Evolutionary conservation across 352 stramenopile genomes (phyloP).

Genomic region (Thraustochytrium striatum): DNA sequence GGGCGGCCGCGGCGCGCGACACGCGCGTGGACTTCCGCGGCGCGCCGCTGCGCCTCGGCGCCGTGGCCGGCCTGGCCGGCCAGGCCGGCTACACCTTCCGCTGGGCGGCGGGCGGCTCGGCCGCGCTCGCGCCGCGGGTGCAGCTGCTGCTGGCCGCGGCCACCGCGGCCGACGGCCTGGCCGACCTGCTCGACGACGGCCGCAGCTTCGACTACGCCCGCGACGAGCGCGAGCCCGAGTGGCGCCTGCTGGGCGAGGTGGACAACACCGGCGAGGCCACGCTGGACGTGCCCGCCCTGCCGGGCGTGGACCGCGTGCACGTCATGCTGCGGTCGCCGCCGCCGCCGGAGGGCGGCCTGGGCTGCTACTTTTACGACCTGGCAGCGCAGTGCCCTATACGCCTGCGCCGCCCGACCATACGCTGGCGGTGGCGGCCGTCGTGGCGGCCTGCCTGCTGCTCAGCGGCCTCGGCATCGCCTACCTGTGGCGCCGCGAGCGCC

Average conservation of each 20-base stretch:
- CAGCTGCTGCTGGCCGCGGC: not conserved
- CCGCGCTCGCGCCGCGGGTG: not conserved
- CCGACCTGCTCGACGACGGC: not conserved
- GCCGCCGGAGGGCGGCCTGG: not conserved
- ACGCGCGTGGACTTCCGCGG: too few relatives aligned
- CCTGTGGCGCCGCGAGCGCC: too few relatives aligned
- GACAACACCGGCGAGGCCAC: not conserved
- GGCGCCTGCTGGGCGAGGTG: not conserved
- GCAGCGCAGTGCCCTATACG: too few relatives aligned
- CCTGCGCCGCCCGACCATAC: too few relatives aligned
- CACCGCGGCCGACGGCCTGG: not conserved
- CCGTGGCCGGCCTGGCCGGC: not conserved
- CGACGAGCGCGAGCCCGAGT: not conserved
- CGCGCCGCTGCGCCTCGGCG: too few relatives aligned
- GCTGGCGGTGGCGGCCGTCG: too few relatives aligned
- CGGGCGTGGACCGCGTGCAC: not conserved
- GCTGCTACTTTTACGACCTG: slow-evolving; percentile 20
- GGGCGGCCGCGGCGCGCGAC: not conserved
- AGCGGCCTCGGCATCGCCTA: too few relatives aligned
- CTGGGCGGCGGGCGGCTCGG: not conserved
- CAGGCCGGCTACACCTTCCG: not conserved
- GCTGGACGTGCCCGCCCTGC: not conserved
- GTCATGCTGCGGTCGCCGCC: slow-evolving; percentile 15
- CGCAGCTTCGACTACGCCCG: not conserved
- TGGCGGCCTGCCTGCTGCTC: too few relatives aligned